A percentile compares a stretch with the other conserved stretches of the same genome.
Conservation (phyloP, 2,329 filamentous ascomycete genomes). For the Aspergillus pseudotamarii region DNA sequence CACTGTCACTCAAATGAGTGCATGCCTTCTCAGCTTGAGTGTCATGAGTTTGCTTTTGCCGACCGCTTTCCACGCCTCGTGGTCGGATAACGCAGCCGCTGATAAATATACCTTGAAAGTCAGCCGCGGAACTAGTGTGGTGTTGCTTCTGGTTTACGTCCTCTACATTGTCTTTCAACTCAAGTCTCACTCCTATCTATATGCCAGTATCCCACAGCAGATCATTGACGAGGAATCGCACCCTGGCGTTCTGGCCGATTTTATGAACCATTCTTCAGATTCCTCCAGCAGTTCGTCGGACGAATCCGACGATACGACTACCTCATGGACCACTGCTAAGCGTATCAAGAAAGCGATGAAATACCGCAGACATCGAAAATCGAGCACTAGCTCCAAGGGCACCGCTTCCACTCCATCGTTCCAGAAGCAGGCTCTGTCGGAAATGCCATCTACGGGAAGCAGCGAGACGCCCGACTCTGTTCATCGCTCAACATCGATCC, state of each 20-base stretch:
- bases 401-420: constrained; percentile 26
- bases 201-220: constrained; percentile 87
- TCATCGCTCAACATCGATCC: constrained; percentile 26
- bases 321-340: constrained; percentile 73
- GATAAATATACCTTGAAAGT: constrained; percentile 77
- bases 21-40: constrained; percentile 84
- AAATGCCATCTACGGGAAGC: constrained; percentile 12
- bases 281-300: constrained; percentile 53
- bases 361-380: constrained; percentile 72
- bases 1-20: constrained; percentile 95
- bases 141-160: constrained; percentile 78
- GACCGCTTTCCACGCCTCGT: constrained; percentile 92
- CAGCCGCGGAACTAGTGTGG: constrained; percentile 85
- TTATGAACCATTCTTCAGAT: constrained; percentile 65
- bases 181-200: constrained; percentile 89
- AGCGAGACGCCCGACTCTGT: constrained; percentile 26
- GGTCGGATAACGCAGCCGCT: constrained; percentile 63
- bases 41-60: constrained; percentile 87
- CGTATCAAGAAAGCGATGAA: constrained; percentile 76
- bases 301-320: constrained; percentile 69
- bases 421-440: constrained; percentile 25
- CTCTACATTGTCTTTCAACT: constrained; percentile 88
- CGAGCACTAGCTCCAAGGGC: constrained; percentile 68
- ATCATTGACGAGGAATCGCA: constrained; percentile 90
- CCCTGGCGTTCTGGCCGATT: constrained; percentile 79